These are phyloP conservation scores for Nigrograna mackinnonii DNA, from an alignment of 2,329 filamentous ascomycete species.

Conservation along the genomic window DNA sequence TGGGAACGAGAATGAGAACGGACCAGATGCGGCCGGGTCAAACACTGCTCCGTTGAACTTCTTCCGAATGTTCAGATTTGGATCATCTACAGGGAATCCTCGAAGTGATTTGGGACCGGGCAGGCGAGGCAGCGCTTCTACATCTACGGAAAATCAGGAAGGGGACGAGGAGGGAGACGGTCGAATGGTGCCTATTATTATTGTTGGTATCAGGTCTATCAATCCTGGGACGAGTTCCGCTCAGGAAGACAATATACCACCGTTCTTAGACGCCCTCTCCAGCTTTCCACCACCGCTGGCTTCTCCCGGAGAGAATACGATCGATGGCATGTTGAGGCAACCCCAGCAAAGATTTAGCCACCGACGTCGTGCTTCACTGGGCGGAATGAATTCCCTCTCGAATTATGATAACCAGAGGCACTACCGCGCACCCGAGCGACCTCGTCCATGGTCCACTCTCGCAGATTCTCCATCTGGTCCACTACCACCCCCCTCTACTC, in stretches of 20 bases:
- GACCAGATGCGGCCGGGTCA: slow-evolving; percentile 36
- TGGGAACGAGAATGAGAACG: slow-evolving; percentile 43
- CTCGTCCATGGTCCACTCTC: slow-evolving; percentile 47
- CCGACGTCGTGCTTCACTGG: slow-evolving; percentile 58
- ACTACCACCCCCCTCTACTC: slow-evolving; percentile 65
- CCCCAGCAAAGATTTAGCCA: slow-evolving; percentile 59
- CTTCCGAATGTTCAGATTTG: slow-evolving; percentile 70
- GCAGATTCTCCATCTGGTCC: slow-evolving; percentile 63
- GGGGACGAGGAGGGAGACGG: slow-evolving; percentile 48
- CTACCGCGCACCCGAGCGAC: slow-evolving; percentile 50
- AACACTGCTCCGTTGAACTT: slow-evolving; percentile 65
- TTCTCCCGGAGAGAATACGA: slow-evolving; percentile 50
- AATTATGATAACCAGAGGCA: slow-evolving; percentile 59
- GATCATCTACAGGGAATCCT: slow-evolving; percentile 47
- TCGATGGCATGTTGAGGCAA: slow-evolving; percentile 56
- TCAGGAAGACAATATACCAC: slow-evolving; percentile 49
- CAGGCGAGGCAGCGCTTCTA: slow-evolving; percentile 26
- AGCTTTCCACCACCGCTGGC: slow-evolving; percentile 50
- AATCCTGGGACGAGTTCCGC: slow-evolving; percentile 54
- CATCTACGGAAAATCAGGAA: slow-evolving; percentile 18
- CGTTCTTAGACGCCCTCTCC: slow-evolving; percentile 56
- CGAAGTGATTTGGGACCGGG: slow-evolving; percentile 17
- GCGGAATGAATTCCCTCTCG: slow-evolving; percentile 53
- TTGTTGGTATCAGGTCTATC: slow-evolving; percentile 70
- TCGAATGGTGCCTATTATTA: slow-evolving; percentile 69